Evolutionary conservation across 192 early-diverging fungal species (phyloP).

Genomic region (Mortierella hygrophila): DNA sequence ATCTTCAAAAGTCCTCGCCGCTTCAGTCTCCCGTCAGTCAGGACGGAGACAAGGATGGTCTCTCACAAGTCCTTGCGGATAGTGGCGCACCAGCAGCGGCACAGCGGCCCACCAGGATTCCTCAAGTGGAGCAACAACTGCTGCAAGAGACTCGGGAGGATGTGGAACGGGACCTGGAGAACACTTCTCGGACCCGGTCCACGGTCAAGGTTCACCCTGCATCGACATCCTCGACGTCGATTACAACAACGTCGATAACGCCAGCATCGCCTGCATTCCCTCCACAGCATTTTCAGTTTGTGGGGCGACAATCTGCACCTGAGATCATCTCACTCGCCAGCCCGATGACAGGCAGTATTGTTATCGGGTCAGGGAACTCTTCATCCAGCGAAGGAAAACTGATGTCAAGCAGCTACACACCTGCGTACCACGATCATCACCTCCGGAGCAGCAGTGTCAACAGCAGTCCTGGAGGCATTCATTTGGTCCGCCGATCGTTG

Average conservation of each 20-base stretch:
- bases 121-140: background rate
- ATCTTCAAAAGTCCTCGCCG: slow-evolving; percentile 1
- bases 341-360: slow-evolving; percentile 28
- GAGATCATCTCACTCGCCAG: slow-evolving; percentile 30
- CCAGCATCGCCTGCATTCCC: background rate
- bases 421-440: background rate
- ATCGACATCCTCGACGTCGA: background rate
- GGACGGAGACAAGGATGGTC: background rate
- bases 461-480: background rate
- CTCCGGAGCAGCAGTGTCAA: background rate
- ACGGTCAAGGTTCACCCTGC: background rate
- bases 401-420: background rate
- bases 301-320: slow-evolving; percentile 20
- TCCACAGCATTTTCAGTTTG: slow-evolving; percentile 7
- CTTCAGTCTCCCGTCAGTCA: slow-evolving; percentile 6
- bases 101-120: background rate
- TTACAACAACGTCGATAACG: background rate
- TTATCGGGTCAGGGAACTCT: background rate
- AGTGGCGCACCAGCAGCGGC: background rate
- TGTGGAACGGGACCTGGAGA: background rate
- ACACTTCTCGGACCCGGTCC: background rate
- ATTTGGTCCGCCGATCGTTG: slow-evolving; percentile 16
- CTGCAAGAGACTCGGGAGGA: background rate
- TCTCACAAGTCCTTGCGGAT: background rate
- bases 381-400: slow-evolving; percentile 4